These are phyloP conservation scores for Cronartium quercuum DNA, from an alignment of 1,284 basidiomycete genomes.

Conservation along the genomic window DNA sequence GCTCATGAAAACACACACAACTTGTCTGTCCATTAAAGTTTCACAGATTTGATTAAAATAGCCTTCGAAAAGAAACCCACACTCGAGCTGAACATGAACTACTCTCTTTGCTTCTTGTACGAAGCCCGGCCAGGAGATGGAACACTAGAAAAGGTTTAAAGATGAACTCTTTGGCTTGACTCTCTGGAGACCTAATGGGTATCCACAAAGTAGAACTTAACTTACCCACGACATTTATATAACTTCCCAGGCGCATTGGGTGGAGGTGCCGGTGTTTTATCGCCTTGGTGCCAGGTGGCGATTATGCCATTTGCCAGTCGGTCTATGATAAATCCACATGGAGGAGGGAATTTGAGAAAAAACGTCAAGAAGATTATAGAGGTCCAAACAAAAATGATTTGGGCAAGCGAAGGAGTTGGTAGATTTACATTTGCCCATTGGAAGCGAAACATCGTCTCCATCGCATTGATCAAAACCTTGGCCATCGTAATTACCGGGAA, in stretches of 20 bases:
- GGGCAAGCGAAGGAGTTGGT: neutral
- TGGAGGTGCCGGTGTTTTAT: neutral
- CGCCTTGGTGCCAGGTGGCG: conserved; percentile 20
- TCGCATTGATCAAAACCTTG: conserved; percentile 25
- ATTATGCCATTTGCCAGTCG: conserved; percentile 10
- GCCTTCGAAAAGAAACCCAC: too few relatives aligned
- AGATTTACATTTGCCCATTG: conserved; percentile 37
- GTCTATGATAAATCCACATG: neutral
- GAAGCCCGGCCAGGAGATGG: too few relatives aligned
- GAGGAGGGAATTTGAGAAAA: too few relatives aligned
- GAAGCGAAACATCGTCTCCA: conserved; percentile 19
- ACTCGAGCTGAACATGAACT: too few relatives aligned
- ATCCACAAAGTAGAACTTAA: neutral
- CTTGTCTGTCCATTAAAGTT: too few relatives aligned
- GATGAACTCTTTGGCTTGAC: too few relatives aligned
- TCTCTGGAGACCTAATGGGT: too few relatives aligned
- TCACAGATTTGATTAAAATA: too few relatives aligned
- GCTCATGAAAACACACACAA: too few relatives aligned
- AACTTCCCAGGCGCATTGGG: conserved; percentile 21
- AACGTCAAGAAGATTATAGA: neutral
- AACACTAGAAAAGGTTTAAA: too few relatives aligned
- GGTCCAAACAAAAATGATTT: neutral
- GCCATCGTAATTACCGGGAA: conserved; percentile 33
- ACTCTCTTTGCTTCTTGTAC: too few relatives aligned
- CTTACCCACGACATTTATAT: conserved; percentile 12